phyloP scores from a whole-genome alignment of 768 basidiomycete species.

The Polyporus arcularius region DNA sequence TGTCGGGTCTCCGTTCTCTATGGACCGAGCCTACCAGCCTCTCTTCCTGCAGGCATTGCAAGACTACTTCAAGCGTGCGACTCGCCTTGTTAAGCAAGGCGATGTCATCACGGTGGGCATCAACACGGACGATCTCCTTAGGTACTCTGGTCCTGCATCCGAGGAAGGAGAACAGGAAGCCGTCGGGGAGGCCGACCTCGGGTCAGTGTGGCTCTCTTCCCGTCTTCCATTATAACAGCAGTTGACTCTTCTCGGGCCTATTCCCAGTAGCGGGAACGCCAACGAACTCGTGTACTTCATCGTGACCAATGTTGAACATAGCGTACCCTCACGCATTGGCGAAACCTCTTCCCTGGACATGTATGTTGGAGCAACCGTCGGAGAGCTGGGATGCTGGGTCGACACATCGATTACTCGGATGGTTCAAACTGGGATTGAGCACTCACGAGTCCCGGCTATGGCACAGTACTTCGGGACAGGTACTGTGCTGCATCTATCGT shows the following conservation, averaged over 20 bases:
- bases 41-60: conserved; percentile 64
- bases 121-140: conserved; percentile 46
- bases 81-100: conserved; percentile 65
- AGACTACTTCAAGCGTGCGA: conserved; percentile 54
- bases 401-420: conserved; percentile 74
- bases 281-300: conserved; percentile 71
- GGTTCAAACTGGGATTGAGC: conserved; percentile 77
- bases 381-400: conserved; percentile 84
- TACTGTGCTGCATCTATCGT: conserved; percentile 31
- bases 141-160: background rate
- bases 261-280: conserved; percentile 12
- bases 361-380: conserved; percentile 56
- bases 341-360: conserved; percentile 41
- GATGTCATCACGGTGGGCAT: conserved; percentile 72
- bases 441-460: conserved; percentile 57
- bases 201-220: conserved; percentile 2
- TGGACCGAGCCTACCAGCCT: conserved; percentile 62
- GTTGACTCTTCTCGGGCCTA: background rate
- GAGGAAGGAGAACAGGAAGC: conserved; percentile 6
- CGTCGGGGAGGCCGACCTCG: background rate
- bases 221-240: background rate
- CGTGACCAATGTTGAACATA: conserved; percentile 75
- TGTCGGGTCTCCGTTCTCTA: conserved; percentile 75
- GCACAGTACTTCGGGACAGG: conserved; percentile 51
- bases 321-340: conserved; percentile 45